Base-by-base conservation (phyloP, 768 basidiomycete genomes). In the Cyclocybe aegerita region DNA sequence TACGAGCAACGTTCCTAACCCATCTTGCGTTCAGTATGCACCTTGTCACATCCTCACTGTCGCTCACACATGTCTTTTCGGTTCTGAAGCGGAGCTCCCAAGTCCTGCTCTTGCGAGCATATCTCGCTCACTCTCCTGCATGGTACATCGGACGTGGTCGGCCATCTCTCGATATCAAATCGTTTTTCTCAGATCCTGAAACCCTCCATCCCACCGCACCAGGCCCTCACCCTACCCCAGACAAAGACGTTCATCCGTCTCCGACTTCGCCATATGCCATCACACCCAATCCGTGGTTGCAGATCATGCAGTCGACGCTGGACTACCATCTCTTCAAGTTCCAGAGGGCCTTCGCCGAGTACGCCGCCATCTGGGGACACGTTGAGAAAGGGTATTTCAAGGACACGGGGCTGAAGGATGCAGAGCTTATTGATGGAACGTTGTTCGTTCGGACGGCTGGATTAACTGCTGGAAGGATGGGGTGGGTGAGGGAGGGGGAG, bases 371-470 rank as follows among this genome's bases (percentile, higher is more conserved):
- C 49, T 81, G 76, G 46, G 79, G 80, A 11, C 57, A 61, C 30
- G 67, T 73, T 14, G 47, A 55, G 5, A 50, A 54, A 38, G 58
- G 61, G 30, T 39, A 46, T 34, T 56, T 46, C 39, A 53, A 46
- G 49, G 47, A 37, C 15, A 54, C 54, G 16, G 56, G 60, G 44
- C 56, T 63, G 29, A 54, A 67, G 31, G 56, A 57, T 1, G 65
- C 64, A 8, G 59, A 75, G 31, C 50, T 53, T 29, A 43, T 65
- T 74, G 83, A 82, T 55, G 83, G 83, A 9, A 77, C 74, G 15
- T 54, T 86, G 50, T 86, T 86, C 59, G 57, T 82, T 40, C 69
- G 82, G 42, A 66, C 66, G 1, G 81, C 82, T 7, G 75, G 72
- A 51, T 53, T 81, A 55, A 76, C 77, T 4, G 53, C 61, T 33